Percentiles rank a stretch among this genome's conserved stretches.
Conservation (phyloP, 768 basidiomycete species). For the Podaxis pistillaris region DNA sequence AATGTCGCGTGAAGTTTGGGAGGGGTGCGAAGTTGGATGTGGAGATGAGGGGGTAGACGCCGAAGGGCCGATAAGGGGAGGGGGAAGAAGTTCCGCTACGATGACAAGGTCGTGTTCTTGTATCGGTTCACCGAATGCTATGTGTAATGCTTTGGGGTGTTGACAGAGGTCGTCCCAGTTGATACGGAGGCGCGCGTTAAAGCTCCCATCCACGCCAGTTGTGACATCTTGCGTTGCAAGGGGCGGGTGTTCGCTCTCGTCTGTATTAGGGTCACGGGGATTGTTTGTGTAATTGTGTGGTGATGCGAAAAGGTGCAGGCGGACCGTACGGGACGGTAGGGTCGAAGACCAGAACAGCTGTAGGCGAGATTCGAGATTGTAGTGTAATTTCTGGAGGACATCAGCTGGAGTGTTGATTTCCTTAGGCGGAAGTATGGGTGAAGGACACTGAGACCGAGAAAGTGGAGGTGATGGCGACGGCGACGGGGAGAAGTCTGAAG, state of each 20-base stretch:
- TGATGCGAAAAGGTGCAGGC: conserved; percentile 57
- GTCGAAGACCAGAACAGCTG: conserved; percentile 81
- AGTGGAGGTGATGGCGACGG: conserved; percentile 23
- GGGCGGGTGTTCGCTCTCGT: conserved; percentile 36
- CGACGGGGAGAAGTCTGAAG: conserved; percentile 15
- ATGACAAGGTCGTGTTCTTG: conserved; percentile 57
- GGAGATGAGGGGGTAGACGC: background rate
- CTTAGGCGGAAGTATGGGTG: conserved; percentile 13
- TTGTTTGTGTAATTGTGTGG: conserved; percentile 20
- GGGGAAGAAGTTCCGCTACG: conserved; percentile 48
- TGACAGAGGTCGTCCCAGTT: conserved; percentile 67
- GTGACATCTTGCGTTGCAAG: conserved; percentile 47
- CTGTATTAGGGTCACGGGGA: conserved; percentile 10
- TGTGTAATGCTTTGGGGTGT: conserved; percentile 55
- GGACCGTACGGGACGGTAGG: conserved; percentile 59
- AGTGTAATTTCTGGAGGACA: conserved; percentile 54
- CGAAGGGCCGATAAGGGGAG: conserved; percentile 18
- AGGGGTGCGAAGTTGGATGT: too few species aligned
- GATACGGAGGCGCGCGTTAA: conserved; percentile 60
- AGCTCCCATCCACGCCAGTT: conserved; percentile 72
- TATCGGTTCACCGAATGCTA: conserved; percentile 53
- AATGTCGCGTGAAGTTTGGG: background rate
- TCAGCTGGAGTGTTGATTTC: conserved; percentile 24
- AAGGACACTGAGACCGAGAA: conserved; percentile 9
- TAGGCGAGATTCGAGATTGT: conserved; percentile 75